Evolutionary conservation across 2,329 filamentous ascomycete genomes (phyloP), one percentile per base, ranked within the genome.

Genomic region (Cordyceps pruinosa): DNA sequence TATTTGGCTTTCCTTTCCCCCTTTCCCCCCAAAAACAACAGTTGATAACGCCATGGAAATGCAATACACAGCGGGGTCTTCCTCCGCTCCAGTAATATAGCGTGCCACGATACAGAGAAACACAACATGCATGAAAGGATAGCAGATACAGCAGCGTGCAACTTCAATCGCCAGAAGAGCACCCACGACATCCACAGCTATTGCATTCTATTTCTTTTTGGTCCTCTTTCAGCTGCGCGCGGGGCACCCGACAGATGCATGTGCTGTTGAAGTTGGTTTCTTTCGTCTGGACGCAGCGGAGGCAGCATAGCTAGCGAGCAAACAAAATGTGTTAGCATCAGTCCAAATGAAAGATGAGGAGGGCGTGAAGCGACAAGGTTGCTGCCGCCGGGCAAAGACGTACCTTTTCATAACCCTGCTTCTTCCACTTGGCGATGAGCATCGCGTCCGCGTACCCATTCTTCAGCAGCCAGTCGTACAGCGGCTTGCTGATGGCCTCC

Each of bases 341-440:
- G 23, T 10, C 13, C 3, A 6, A 19, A 28, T 5, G 30, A 39
- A 2, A n/a, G n/a, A n/a, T n/a, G 35, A 2, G 19, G 15, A 34
- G 28, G 7, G 5, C 25, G 34, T 9, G 26, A 9, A 10, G 6
- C 9, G 57, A 32, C 28, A 6, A 32, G 30, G 6, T 32, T 6
- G 30, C 30, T 12, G 30, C 30, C 12, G 12, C 30, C 6, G 30
- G 30, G 6, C 6, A 39, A n/a, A n/a, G 19, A 71, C 79, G 52
- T 71, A 90, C 89, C 85, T 97, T 97, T 74, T 99, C 94, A 68
- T 99, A 99, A 17, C 94, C 94, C 68, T 95, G 89, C 77, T 99
- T 99, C 84, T 99, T 99, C 94, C 94, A 99, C 77, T 99, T 99
- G 15, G 94, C 94, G 69, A 99, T 97, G 68, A 99, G 77, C 77